These are phyloP conservation scores for Ochromonas danica DNA, from an alignment of 108 stramenopile species.

Conservation along the genomic window DNA sequence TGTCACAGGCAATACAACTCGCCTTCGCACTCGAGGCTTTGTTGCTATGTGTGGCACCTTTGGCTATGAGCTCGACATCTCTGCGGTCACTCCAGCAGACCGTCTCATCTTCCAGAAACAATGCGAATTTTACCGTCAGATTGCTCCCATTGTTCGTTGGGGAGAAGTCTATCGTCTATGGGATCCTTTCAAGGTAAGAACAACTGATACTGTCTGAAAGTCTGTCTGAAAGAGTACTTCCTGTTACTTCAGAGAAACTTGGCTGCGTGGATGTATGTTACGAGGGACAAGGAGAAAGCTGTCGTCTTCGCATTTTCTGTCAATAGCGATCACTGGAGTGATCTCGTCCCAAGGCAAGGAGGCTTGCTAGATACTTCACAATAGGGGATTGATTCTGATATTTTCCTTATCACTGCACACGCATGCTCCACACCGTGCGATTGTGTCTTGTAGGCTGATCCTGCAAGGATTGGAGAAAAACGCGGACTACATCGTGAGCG, in stretches of 20 bases:
- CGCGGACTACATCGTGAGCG: not conserved
- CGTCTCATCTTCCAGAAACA: not conserved
- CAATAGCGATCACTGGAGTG: not conserved
- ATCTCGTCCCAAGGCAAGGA: not conserved
- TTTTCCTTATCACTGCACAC: no score
- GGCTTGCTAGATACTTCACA: no score
- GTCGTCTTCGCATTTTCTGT: not conserved
- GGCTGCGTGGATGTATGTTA: constrained; percentile 9
- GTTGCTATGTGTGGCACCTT: constrained; percentile 39
- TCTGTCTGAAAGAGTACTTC: no score
- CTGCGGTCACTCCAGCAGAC: not conserved
- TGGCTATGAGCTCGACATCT: constrained; percentile 35
- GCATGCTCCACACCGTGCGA: no score
- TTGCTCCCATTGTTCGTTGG: not conserved
- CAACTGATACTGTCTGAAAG: no score
- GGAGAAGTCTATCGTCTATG: constrained; percentile 26
- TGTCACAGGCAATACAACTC: constrained; percentile 22
- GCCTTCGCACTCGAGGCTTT: constrained; percentile 26
- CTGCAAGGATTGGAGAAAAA: constrained; percentile 12
- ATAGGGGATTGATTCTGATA: no score
- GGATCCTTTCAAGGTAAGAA: constrained; percentile 32
- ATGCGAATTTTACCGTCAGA: not conserved
- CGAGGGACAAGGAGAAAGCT: not conserved
- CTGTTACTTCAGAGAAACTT: no score
- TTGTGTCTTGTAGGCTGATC: not conserved